Evolutionary conservation across 2,329 filamentous ascomycete species (phyloP).

Genomic region (Diaporthe citrichinensis): DNA sequence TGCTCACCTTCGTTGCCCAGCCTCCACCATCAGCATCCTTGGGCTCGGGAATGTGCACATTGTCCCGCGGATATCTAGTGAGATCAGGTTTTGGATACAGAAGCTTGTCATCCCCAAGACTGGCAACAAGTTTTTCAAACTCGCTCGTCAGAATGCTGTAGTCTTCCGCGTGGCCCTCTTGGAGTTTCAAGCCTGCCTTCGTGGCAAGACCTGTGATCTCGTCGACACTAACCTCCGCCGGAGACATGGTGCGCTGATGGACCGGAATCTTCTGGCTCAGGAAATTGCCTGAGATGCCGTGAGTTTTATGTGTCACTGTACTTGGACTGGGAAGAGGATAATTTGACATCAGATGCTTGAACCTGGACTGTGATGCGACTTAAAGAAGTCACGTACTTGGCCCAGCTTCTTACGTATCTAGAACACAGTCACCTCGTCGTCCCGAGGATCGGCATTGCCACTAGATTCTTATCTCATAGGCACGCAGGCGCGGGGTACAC

Average conservation of each 20-base stretch:
- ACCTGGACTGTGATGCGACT: not conserved
- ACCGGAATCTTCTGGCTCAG: too few relatives aligned
- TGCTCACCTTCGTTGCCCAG: conserved; percentile 34
- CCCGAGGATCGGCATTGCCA: conserved; percentile 15
- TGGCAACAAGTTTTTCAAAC: conserved; percentile 25
- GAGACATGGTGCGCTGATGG: conserved; percentile 7
- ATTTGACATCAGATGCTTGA: not conserved
- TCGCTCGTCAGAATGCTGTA: conserved; percentile 34
- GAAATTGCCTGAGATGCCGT: too few relatives aligned
- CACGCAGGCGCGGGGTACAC: conserved; percentile 6
- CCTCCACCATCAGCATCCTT: conserved; percentile 27
- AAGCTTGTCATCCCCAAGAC: conserved; percentile 29
- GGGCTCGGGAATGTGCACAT: conserved; percentile 30
- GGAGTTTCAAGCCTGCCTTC: conserved; percentile 33
- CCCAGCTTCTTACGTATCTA: not conserved
- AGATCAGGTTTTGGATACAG: conserved; percentile 37
- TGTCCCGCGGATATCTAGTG: conserved; percentile 28
- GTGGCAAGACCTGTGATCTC: conserved; percentile 35
- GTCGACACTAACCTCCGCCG: conserved; percentile 5
- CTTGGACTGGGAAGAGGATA: not conserved
- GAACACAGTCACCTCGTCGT: not conserved
- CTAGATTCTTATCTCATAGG: conserved; percentile 10
- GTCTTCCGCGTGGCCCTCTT: conserved; percentile 29
- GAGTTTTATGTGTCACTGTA: not conserved
- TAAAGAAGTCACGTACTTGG: not conserved